A percentile compares a stretch with the other conserved stretches of the same genome.
phyloP scores from a whole-genome alignment of 2,329 filamentous ascomycete genomes.

The Aspergillus hiratsukae region DNA sequence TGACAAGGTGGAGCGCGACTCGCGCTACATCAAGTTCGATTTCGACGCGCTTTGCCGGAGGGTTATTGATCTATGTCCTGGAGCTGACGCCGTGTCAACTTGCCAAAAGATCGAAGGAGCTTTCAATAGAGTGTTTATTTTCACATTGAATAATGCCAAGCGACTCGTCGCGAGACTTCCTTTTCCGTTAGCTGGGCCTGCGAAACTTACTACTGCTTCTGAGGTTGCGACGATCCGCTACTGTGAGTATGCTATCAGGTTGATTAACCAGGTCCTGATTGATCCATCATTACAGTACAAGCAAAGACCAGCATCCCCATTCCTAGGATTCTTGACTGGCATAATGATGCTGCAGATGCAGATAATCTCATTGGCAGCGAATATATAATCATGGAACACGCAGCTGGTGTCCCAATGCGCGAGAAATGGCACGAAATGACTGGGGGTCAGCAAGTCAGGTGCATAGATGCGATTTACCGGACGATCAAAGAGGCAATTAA shows the following conservation, averaged over 20 bases:
- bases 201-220: slow-evolving; percentile 35
- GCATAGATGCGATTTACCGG: slow-evolving; percentile 11
- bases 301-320: slow-evolving; percentile 38
- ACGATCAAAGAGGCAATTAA: slow-evolving; percentile 7
- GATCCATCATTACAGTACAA: slow-evolving; percentile 27
- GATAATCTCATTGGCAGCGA: slow-evolving; percentile 31
- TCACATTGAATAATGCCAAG: slow-evolving; percentile 36
- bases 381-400: slow-evolving; percentile 41
- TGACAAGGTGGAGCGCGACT: slow-evolving; percentile 32
- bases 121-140: slow-evolving; percentile 44
- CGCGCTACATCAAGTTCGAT: slow-evolving; percentile 38
- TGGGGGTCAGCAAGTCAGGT: slow-evolving; percentile 23
- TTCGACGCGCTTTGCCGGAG: slow-evolving; percentile 36
- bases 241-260: slow-evolving; percentile 23
- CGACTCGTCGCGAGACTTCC: slow-evolving; percentile 41
- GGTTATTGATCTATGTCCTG: slow-evolving; percentile 34
- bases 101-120: slow-evolving; percentile 44
- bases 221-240: slow-evolving; percentile 46
- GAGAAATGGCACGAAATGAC: slow-evolving; percentile 30
- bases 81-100: slow-evolving; percentile 27
- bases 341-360: slow-evolving; percentile 25
- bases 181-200: slow-evolving; percentile 35
- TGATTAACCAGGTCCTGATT: not conserved
- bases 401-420: slow-evolving; percentile 28
- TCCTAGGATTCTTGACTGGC: slow-evolving; percentile 42